A percentile compares a stretch with the other conserved stretches of the same genome.
Evolutionary conservation across 2,329 filamentous ascomycete species (phyloP).

Genomic region (Byssoonygena ceratinophila): DNA sequence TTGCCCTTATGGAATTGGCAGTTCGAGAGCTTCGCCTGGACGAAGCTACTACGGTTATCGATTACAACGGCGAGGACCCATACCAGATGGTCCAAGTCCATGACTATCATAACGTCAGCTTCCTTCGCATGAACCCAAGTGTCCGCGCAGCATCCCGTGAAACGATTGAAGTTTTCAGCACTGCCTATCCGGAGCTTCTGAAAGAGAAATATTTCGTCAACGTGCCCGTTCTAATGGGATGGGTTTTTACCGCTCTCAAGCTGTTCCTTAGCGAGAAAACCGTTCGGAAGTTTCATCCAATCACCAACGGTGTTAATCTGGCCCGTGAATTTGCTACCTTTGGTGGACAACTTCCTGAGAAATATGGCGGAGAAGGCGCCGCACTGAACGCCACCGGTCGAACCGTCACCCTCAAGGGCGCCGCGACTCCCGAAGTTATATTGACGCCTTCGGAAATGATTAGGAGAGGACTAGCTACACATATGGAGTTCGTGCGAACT

Average conservation of each 20-base stretch:
- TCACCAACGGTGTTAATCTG: constrained; percentile 61
- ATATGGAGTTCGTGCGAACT: too few species aligned
- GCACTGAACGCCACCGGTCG: constrained; percentile 36
- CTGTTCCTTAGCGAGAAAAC: constrained; percentile 63
- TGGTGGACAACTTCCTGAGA: constrained; percentile 55
- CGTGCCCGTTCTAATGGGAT: constrained; percentile 82
- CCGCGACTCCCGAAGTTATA: constrained; percentile 15
- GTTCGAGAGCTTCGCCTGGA: constrained; percentile 62
- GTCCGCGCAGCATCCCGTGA: constrained; percentile 67
- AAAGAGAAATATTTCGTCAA: constrained; percentile 94
- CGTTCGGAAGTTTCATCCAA: constrained; percentile 67
- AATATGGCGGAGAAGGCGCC: constrained; percentile 65
- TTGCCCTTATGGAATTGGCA: constrained; percentile 80
- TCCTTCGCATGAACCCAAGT: constrained; percentile 67
- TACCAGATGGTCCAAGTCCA: constrained; percentile 91
- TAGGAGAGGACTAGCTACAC: too few species aligned
- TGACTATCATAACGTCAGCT: constrained; percentile 81
- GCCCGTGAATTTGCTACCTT: constrained; percentile 50
- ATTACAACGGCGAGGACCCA: constrained; percentile 54
- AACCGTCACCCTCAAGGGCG: constrained; percentile 24
- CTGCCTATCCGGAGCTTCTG: constrained; percentile 80
- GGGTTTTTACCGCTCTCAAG: constrained; percentile 67
- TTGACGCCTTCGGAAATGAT: constrained; percentile 16
- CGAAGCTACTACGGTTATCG: constrained; percentile 59
- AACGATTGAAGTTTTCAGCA: constrained; percentile 70